phyloP scores from a whole-genome alignment of 805 yeast species.

The Metschnikowia shivogae region DNA sequence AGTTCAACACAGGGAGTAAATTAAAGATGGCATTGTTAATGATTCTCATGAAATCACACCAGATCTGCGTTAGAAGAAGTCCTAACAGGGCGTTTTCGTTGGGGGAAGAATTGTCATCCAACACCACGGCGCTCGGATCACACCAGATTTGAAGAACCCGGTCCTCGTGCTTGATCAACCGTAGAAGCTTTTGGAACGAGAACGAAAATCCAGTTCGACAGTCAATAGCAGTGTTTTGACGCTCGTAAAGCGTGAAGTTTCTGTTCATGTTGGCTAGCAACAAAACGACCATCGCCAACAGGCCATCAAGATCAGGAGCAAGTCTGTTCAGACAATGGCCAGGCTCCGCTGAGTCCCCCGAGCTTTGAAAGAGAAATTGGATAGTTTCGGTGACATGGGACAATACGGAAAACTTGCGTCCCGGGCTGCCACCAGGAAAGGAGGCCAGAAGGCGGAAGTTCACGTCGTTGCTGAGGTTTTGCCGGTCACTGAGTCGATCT shows the following conservation, averaged over 20 bases:
- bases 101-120: slow-evolving; percentile 16
- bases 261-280: slow-evolving; percentile 23
- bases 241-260: slow-evolving; percentile 18
- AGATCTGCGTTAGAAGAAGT: slow-evolving; percentile 29
- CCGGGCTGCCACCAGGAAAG: slow-evolving; percentile 2
- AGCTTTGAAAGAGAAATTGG: slow-evolving; percentile 2
- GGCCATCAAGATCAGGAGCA: slow-evolving; percentile 6
- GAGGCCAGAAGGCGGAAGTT: background rate
- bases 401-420: slow-evolving; percentile 2
- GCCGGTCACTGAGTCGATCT: slow-evolving; percentile 10
- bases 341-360: slow-evolving; percentile 8
- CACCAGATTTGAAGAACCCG: slow-evolving; percentile 28
- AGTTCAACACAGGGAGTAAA: slow-evolving; percentile 23
- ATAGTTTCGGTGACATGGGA: slow-evolving; percentile 2
- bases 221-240: slow-evolving; percentile 15
- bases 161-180: slow-evolving; percentile 13
- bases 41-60: slow-evolving; percentile 35
- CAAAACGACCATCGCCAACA: slow-evolving; percentile 10
- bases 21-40: slow-evolving; percentile 25
- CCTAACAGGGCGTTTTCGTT: slow-evolving; percentile 22
- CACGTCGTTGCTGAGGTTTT: background rate
- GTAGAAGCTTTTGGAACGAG: slow-evolving; percentile 21
- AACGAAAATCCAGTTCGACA: slow-evolving; percentile 16
- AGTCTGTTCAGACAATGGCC: background rate
- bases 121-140: slow-evolving; percentile 27